A percentile compares a stretch with the other conserved stretches of the same genome.
Conservation (phyloP, 768 basidiomycete species). For the Udeniomyces megalosporus region DNA sequence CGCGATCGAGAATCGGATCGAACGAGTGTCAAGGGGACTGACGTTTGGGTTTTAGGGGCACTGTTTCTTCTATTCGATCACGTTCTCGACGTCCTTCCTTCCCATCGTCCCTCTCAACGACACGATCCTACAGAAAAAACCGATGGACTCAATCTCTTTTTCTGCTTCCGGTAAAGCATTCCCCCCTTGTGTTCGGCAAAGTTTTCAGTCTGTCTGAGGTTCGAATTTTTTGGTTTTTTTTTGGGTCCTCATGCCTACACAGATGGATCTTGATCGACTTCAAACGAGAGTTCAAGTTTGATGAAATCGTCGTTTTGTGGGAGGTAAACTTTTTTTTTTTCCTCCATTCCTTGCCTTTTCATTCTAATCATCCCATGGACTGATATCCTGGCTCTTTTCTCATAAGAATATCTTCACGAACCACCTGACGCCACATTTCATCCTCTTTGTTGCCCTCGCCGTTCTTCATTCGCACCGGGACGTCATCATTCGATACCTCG, state of each 20-base stretch:
- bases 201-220: not conserved
- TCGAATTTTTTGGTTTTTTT: not conserved
- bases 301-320: conserved; percentile 79
- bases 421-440: conserved; percentile 70
- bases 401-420: conserved; percentile 35
- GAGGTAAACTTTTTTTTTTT: conserved; percentile 36
- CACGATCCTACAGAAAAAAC: conserved; percentile 51
- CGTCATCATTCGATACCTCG: conserved; percentile 80
- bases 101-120: not conserved
- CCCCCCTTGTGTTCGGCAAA: not conserved
- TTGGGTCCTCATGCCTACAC: conserved; percentile 8
- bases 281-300: conserved; percentile 91
- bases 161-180: conserved; percentile 73
- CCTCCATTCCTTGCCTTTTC: not conserved
- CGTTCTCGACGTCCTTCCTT: not conserved
- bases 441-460: conserved; percentile 87
- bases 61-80: not conserved
- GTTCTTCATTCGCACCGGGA: conserved; percentile 89
- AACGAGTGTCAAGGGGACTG: not conserved
- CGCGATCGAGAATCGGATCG: not conserved
- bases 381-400: not conserved
- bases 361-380: not conserved
- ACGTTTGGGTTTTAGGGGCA: not conserved
- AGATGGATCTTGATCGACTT: conserved; percentile 86
- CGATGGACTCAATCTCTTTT: conserved; percentile 84